phyloP scores from a whole-genome alignment of 306 rosid genomes.

The Carpinus viminea region DNA sequence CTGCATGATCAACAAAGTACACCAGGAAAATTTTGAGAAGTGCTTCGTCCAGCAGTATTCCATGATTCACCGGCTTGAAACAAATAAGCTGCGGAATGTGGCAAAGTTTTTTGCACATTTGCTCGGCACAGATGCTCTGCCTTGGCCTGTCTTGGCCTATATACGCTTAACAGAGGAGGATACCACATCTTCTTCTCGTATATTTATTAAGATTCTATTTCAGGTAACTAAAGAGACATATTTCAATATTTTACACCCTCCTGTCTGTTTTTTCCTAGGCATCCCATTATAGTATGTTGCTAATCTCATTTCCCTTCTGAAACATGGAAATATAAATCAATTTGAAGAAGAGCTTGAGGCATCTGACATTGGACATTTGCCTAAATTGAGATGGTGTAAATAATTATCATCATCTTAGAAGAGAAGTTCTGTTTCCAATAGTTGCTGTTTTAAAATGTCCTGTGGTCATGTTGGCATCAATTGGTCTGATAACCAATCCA shows the following conservation, averaged over 20 bases:
- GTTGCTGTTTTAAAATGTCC: background rate
- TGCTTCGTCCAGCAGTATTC: slow-evolving; percentile 95
- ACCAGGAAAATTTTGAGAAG: slow-evolving; percentile 88
- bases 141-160: slow-evolving; percentile 83
- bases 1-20: slow-evolving; percentile 83
- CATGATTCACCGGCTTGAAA: slow-evolving; percentile 7
- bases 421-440: background rate
- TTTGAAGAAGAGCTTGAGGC: background rate
- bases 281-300: background rate
- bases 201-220: slow-evolving; percentile 87
- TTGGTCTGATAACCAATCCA: background rate
- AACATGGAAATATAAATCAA: background rate
- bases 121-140: slow-evolving; percentile 86
- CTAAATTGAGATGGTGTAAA: background rate
- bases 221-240: slow-evolving; percentile 45
- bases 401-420: background rate
- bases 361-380: background rate
- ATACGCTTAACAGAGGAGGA: slow-evolving; percentile 89
- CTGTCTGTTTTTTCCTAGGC: background rate
- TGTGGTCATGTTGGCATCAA: background rate
- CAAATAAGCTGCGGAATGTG: slow-evolving; percentile 43
- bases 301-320: background rate
- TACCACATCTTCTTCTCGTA: slow-evolving; percentile 86
- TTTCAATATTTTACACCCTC: background rate
- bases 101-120: slow-evolving; percentile 87